Evolutionary conservation across 2,329 filamentous ascomycete species (phyloP), one percentile per base, ranked within the genome.

Genomic region (Cladosporium velox): DNA sequence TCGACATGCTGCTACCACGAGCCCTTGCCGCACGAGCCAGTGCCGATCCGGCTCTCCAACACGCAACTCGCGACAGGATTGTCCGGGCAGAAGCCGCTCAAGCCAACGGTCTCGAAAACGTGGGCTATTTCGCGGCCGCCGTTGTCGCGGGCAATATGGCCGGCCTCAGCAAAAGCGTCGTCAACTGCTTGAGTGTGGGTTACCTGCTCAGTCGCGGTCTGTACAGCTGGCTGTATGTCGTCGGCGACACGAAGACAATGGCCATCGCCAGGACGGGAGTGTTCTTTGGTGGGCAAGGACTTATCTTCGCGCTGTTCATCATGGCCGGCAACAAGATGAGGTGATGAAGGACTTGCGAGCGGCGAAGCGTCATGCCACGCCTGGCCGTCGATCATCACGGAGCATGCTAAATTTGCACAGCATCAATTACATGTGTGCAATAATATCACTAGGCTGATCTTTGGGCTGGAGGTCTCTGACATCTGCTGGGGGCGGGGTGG

Each of bases 91-190:
- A 81, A 70, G 74, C 72, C 6, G 79, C 79, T 2, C 72, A 75
- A 65, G 65, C 67, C 10, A 81, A 80, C 62, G 75, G 76, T 18
- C 75, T 79, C 49, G 79, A 81, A 68, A 80, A 79, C 59, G 61
- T 81, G 5, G 76, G 75, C 18, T 71, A 79, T 26, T 81, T 79
- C 64, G 77, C 78, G 6, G 72, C 77, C 0, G 76, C 77, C 10
- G 74, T 81, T 1, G 72, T 78, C 2, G 79, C 79, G 0, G 79
- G 74, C 7, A 80, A 79, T 58, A 51, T 74, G 0, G 77, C 78
- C 2, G 71, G 72, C 12, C 62, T 81, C 35, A 72, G 70, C 44
- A 68, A 72, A 10, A 63, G 64, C 12, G 59, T 66, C 4, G 60
- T 77, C 60, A 77, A 77, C 65, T 64, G 51, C 7, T 63, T 76